Conservation (phyloP, 208 protist species). For the Trypanosoma lewisi region DNA sequence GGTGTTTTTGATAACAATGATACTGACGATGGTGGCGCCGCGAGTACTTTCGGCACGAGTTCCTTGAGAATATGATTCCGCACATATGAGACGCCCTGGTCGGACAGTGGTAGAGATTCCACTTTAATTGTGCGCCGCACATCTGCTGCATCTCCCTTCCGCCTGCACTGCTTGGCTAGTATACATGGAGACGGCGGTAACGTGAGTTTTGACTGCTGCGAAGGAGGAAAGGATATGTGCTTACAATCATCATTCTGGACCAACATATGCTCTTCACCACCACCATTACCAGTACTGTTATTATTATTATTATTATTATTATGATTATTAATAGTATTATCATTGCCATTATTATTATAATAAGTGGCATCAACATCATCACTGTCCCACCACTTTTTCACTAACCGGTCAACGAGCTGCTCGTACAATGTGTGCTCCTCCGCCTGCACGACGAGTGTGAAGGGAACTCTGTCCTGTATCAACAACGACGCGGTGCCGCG, state of each 20-base stretch:
- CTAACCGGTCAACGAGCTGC: constrained; percentile 51
- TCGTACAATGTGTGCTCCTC: constrained; percentile 58
- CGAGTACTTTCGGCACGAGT: constrained; percentile 58
- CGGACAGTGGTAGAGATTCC: constrained; percentile 52
- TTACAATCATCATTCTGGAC: neutral
- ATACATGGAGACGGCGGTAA: neutral
- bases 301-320: neutral
- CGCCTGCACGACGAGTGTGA: constrained; percentile 74
- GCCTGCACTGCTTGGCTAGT: neutral
- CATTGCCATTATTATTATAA: neutral
- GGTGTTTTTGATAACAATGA: neutral
- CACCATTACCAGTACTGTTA: neutral
- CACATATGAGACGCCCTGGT: constrained; percentile 79
- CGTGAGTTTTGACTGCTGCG: neutral
- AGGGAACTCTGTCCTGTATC: constrained; percentile 68
- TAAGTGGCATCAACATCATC: constrained; percentile 16
- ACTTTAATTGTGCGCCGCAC: constrained; percentile 60
- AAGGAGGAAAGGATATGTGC: neutral
- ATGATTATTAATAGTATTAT: neutral
- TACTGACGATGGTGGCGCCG: neutral
- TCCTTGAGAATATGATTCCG: constrained; percentile 85
- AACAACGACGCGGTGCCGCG: constrained; percentile 63
- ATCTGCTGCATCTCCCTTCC: constrained; percentile 6
- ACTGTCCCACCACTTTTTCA: constrained; percentile 46
- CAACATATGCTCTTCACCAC: neutral